Conservation (phyloP, 2,329 filamentous ascomycete genomes). For the Fusarium sublunatum region DNA sequence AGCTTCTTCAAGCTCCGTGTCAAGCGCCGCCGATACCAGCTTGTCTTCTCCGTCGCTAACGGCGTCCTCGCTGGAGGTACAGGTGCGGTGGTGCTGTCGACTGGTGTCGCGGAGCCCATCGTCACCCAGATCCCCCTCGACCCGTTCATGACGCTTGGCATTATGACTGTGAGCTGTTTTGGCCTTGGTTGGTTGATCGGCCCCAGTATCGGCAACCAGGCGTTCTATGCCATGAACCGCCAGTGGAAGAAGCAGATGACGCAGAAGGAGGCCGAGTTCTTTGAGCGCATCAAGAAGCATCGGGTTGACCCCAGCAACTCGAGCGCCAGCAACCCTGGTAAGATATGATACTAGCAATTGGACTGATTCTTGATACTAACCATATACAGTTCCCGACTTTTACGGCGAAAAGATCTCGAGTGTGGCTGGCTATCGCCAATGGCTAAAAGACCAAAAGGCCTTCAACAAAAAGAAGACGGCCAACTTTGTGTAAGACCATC, state of each 20-base stretch:
- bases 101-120: conserved; percentile 77
- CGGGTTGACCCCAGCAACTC: conserved; percentile 91
- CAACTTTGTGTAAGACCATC: conserved; percentile 64
- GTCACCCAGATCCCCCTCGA: conserved; percentile 82
- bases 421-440: conserved; percentile 89
- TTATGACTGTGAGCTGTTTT: conserved; percentile 80
- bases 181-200: conserved; percentile 90
- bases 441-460: conserved; percentile 96
- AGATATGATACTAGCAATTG: not conserved
- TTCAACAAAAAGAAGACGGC: conserved; percentile 95
- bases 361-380: conserved; percentile 33
- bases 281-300: conserved; percentile 88
- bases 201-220: conserved; percentile 80
- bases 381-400: conserved; percentile 84
- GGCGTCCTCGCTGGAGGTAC: conserved; percentile 70
- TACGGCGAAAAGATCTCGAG: conserved; percentile 99
- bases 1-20: conserved; percentile 91
- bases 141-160: conserved; percentile 84
- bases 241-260: conserved; percentile 78
- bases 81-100: conserved; percentile 74
- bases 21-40: conserved; percentile 83
- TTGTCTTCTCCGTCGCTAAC: conserved; percentile 77
- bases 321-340: conserved; percentile 86
- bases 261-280: conserved; percentile 94
- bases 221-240: conserved; percentile 82